phyloP scores from a whole-genome alignment of 1,284 basidiomycete genomes.

The Abortiporus biennis region DNA sequence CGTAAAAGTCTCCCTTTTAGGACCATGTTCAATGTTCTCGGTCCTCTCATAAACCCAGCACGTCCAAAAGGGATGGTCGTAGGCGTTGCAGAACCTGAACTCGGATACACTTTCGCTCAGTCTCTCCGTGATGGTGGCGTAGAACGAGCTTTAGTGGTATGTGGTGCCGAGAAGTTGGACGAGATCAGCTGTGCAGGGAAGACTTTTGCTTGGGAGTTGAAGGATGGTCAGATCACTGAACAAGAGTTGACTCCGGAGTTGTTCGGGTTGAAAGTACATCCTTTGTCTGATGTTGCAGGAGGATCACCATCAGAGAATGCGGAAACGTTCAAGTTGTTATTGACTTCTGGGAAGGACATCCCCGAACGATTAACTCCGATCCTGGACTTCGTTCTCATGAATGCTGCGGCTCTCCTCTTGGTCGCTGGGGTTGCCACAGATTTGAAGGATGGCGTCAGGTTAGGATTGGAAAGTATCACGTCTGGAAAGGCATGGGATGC shows the following conservation, averaged over 20 bases:
- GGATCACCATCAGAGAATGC: conserved; percentile 75
- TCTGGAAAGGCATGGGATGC: conserved; percentile 76
- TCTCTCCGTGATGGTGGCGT: conserved; percentile 69
- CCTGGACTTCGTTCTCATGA: conserved; percentile 81
- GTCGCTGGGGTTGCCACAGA: conserved; percentile 70
- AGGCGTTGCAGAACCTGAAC: conserved; percentile 80
- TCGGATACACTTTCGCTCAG: conserved; percentile 84
- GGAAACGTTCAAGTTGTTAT: conserved; percentile 51
- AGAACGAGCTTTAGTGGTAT: conserved; percentile 86
- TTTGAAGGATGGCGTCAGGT: conserved; percentile 65
- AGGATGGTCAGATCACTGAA: conserved; percentile 47
- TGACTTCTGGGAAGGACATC: conserved; percentile 45
- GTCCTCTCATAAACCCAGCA: conserved; percentile 93
- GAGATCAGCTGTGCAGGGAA: conserved; percentile 92
- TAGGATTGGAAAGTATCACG: conserved; percentile 70
- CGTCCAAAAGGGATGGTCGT: conserved; percentile 83
- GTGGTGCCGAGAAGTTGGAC: conserved; percentile 88
- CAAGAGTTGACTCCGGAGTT: conserved; percentile 46
- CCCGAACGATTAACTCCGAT: conserved; percentile 54
- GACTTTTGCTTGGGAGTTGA: conserved; percentile 72
- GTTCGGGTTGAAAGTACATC: conserved; percentile 72
- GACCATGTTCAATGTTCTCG: conserved; percentile 95
- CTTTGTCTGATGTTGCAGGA: conserved; percentile 67
- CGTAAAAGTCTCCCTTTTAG: conserved; percentile 89
- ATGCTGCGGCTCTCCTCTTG: conserved; percentile 78